Conservation (phyloP, 129 eudicot species). For the Mikania micrantha region DNA sequence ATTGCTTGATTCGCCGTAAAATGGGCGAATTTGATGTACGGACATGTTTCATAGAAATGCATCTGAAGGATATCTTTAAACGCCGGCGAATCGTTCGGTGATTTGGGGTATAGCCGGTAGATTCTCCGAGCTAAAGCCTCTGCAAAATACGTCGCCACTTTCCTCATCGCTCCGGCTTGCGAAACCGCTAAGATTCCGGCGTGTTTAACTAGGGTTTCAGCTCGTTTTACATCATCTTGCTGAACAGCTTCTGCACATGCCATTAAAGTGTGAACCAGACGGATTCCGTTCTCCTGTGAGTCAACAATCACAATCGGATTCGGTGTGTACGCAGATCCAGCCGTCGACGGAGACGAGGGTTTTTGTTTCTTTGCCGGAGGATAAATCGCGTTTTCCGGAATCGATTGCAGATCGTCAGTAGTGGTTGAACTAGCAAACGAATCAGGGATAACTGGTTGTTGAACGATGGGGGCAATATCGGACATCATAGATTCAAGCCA, state of each 20-base stretch:
- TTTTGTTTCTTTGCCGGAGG: background rate
- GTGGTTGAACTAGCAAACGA: background rate
- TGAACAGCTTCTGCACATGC: background rate
- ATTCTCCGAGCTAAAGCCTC: conserved; percentile 40
- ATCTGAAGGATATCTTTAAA: conserved; percentile 20
- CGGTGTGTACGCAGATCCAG: background rate
- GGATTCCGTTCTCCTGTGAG: background rate
- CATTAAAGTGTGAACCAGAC: background rate
- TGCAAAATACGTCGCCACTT: conserved; percentile 32
- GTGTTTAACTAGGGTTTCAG: background rate
- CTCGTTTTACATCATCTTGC: background rate
- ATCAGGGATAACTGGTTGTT: background rate
- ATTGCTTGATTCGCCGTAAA: conserved; percentile 84
- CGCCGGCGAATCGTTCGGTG: conserved; percentile 33
- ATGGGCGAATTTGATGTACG: conserved; percentile 69
- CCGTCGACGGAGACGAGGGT: background rate
- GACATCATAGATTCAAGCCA: background rate
- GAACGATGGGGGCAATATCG: background rate
- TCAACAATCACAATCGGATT: background rate
- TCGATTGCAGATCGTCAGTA: background rate
- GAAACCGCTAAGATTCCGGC: background rate
- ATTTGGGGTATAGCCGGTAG: conserved; percentile 34
- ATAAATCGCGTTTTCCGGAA: background rate
- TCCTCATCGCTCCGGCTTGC: conserved; percentile 65
- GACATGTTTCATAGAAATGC: conserved; percentile 69